Percentiles rank a stretch among this genome's conserved stretches.
Evolutionary conservation across 257 asterid genomes (phyloP).

Genomic region (Solanum piurae): DNA sequence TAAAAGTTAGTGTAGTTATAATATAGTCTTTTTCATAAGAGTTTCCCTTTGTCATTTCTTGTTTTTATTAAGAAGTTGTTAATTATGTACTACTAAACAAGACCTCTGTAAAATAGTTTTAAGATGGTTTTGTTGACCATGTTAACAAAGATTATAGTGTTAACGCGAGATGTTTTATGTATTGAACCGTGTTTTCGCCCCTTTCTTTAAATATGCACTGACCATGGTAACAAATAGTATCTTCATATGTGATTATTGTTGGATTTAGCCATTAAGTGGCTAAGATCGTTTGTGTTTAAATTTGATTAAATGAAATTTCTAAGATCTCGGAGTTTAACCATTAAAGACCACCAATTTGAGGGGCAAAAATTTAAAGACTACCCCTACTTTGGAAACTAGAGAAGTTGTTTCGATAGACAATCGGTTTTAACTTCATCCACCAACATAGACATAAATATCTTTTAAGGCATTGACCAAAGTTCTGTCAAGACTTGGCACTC

Average conservation of each 20-base stretch:
- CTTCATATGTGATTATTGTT: background rate
- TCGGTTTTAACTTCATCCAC: background rate
- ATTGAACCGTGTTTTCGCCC: rapidly evolving
- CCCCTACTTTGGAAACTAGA: background rate
- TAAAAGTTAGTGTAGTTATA: background rate
- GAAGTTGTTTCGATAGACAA: rapidly evolving
- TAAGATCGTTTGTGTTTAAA: background rate
- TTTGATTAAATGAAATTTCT: background rate
- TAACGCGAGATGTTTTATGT: background rate
- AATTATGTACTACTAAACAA: background rate
- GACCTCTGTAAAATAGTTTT: background rate
- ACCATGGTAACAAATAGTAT: background rate
- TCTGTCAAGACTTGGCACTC: background rate
- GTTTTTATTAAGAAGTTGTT: background rate
- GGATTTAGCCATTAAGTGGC: background rate
- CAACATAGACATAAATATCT: background rate
- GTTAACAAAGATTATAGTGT: background rate
- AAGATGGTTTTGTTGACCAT: background rate
- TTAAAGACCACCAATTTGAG: background rate
- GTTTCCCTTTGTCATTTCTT: background rate
- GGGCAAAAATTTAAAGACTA: background rate
- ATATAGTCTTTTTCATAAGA: background rate
- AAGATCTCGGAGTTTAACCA: background rate
- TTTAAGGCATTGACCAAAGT: background rate
- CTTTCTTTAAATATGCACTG: no score